phyloP scores from a whole-genome alignment of 805 yeast genomes.

The Kluyveromyces wickerhamii region DNA sequence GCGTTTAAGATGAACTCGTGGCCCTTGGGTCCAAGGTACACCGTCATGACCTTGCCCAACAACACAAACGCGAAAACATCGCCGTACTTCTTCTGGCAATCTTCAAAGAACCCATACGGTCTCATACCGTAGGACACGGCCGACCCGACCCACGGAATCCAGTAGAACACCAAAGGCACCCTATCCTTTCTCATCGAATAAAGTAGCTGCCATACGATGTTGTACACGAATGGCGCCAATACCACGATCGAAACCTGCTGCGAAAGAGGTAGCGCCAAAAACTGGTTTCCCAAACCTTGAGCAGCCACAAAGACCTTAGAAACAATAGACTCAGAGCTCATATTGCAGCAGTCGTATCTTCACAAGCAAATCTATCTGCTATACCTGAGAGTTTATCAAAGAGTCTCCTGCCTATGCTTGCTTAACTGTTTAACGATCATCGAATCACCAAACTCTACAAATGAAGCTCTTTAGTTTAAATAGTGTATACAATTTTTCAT shows the following conservation, averaged over 20 bases:
- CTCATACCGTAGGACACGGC: constrained; percentile 85
- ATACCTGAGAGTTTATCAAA: no score
- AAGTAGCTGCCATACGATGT: constrained; percentile 55
- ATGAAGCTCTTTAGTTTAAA: no score
- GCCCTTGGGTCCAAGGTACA: constrained; percentile 93
- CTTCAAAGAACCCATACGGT: constrained; percentile 83
- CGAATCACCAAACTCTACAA: no score
- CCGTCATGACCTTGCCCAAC: constrained; percentile 90
- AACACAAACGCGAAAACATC: constrained; percentile 87
- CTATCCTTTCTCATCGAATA: constrained; percentile 73
- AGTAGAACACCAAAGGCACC: constrained; percentile 83
- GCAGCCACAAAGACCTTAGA: constrained; percentile 13
- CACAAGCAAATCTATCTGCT: no score
- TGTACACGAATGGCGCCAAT: constrained; percentile 52
- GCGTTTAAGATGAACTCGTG: constrained; percentile 94
- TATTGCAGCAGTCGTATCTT: neutral
- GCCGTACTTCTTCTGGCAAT: constrained; percentile 75
- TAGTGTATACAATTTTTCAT: no score
- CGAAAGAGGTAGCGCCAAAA: constrained; percentile 29
- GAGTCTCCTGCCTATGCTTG: no score
- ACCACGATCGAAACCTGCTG: constrained; percentile 32
- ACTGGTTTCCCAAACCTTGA: constrained; percentile 16
- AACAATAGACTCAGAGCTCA: constrained; percentile 13
- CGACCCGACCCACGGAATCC: constrained; percentile 94
- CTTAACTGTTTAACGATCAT: no score